A percentile compares a stretch with the other conserved stretches of the same genome.
Conservation (phyloP, 106 monocot species). For the Acorus gramineus region DNA sequence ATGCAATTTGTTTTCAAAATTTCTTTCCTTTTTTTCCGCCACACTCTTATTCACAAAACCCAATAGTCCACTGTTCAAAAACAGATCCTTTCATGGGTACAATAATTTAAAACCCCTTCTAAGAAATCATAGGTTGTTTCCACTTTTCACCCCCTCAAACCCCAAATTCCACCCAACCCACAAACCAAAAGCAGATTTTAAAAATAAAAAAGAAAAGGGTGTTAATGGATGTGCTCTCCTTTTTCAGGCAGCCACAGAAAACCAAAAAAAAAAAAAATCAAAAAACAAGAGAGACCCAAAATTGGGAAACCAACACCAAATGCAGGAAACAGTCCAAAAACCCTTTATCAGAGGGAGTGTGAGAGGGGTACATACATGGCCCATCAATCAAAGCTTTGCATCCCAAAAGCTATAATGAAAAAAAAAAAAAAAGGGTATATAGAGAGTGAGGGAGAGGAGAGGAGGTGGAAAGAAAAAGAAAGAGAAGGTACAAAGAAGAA, state of each 20-base stretch:
- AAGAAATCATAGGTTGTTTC: too few species aligned
- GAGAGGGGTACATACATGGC: constrained; percentile 7
- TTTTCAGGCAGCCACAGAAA: constrained; percentile 2
- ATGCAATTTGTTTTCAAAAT: too few species aligned
- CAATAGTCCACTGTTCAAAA: too few species aligned
- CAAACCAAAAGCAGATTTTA: too few species aligned
- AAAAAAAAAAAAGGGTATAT: constrained; percentile 1
- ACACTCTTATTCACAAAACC: too few species aligned
- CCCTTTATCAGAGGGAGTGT: constrained; percentile 2
- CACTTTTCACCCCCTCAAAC: too few species aligned
- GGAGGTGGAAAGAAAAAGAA: background rate
- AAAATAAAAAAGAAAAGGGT: too few species aligned
- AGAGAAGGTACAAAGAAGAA: background rate
- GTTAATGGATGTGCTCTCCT: constrained; percentile 19
- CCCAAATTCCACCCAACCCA: too few species aligned
- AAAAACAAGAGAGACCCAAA: constrained; percentile 1
- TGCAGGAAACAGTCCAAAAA: constrained; percentile 12
- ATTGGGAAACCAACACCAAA: constrained; percentile 4
- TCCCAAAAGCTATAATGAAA: background rate
- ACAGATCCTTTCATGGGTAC: too few species aligned
- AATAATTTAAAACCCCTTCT: too few species aligned
- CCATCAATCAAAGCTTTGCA: constrained; percentile 34
- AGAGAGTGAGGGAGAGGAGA: background rate
- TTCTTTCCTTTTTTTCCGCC: too few species aligned
- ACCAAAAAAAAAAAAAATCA: background rate